Evolutionary conservation across 371 early-diverging fungal species (phyloP).

Genomic region (Umbelopsis sp.): DNA sequence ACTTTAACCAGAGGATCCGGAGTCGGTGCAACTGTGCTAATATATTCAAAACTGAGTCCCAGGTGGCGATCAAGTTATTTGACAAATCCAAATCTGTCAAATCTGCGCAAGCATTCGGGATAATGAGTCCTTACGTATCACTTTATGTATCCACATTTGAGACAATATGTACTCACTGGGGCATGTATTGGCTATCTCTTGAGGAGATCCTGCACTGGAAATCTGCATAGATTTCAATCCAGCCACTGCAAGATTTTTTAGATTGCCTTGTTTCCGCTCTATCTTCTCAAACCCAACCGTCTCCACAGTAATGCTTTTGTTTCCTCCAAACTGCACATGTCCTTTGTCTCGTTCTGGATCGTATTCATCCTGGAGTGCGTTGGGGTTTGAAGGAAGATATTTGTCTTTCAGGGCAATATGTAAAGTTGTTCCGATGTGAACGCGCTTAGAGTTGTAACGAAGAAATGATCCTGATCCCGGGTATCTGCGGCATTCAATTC

Average conservation of each 20-base stretch:
- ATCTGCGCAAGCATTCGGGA: background rate
- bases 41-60: slow-evolving; percentile 67
- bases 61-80: slow-evolving; percentile 61
- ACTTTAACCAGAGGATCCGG: slow-evolving; percentile 68
- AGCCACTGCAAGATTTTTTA: slow-evolving; percentile 29
- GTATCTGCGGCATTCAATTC: slow-evolving; percentile 14
- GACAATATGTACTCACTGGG: slow-evolving; percentile 26
- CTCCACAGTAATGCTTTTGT: slow-evolving; percentile 67
- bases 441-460: slow-evolving; percentile 56
- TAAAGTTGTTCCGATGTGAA: slow-evolving; percentile 55
- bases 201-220: slow-evolving; percentile 27
- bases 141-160: too few relatives aligned
- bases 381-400: slow-evolving; percentile 45
- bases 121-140: background rate
- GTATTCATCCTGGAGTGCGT: slow-evolving; percentile 4
- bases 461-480: slow-evolving; percentile 79
- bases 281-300: slow-evolving; percentile 83
- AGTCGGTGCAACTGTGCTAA: slow-evolving; percentile 59
- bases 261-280: slow-evolving; percentile 48
- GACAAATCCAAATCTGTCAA: slow-evolving; percentile 75
- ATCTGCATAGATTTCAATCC: slow-evolving; percentile 37
- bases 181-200: slow-evolving; percentile 36
- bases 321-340: slow-evolving; percentile 49
- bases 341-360: slow-evolving; percentile 33
- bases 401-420: slow-evolving; percentile 56